These are phyloP conservation scores for Zygosaccharomyces pseudorouxii DNA, from an alignment of 805 yeast genomes.

Conservation along the genomic window DNA sequence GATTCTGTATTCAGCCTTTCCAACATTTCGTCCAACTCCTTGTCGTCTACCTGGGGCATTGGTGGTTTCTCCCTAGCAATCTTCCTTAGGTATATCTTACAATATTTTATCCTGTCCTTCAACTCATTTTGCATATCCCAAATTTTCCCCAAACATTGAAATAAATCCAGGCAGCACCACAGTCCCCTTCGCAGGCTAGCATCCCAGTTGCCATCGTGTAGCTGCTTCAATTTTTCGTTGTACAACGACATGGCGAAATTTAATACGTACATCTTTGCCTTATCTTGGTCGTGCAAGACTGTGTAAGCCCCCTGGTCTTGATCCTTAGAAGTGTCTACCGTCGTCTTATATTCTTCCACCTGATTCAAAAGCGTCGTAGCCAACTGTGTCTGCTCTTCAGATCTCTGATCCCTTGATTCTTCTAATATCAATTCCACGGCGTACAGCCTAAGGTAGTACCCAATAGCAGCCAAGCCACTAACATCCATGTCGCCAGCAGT, in stretches of 20 bases:
- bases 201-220: constrained; percentile 47
- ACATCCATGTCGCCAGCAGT: constrained; percentile 27
- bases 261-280: constrained; percentile 51
- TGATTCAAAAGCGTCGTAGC: constrained; percentile 63
- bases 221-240: constrained; percentile 41
- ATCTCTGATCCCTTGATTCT: constrained; percentile 46
- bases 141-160: constrained; percentile 19
- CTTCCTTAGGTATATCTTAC: constrained; percentile 28
- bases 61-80: constrained; percentile 20
- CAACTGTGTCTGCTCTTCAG: constrained; percentile 52
- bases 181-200: constrained; percentile 23
- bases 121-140: constrained; percentile 24
- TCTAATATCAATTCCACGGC: constrained; percentile 69
- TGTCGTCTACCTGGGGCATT: constrained; percentile 2
- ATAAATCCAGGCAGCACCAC: constrained; percentile 34
- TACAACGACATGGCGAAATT: constrained; percentile 58
- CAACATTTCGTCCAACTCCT: constrained; percentile 9
- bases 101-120: constrained; percentile 25
- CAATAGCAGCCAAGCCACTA: constrained; percentile 24
- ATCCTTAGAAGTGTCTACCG: constrained; percentile 28
- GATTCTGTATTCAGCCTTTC: constrained; percentile 6
- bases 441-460: constrained; percentile 44
- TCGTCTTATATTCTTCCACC: constrained; percentile 54
- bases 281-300: constrained; percentile 55
- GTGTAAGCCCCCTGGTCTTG: constrained; percentile 34